Evolutionary conservation across 257 asterid genomes (phyloP).

Genomic region (Gynochthodes officinalis): DNA sequence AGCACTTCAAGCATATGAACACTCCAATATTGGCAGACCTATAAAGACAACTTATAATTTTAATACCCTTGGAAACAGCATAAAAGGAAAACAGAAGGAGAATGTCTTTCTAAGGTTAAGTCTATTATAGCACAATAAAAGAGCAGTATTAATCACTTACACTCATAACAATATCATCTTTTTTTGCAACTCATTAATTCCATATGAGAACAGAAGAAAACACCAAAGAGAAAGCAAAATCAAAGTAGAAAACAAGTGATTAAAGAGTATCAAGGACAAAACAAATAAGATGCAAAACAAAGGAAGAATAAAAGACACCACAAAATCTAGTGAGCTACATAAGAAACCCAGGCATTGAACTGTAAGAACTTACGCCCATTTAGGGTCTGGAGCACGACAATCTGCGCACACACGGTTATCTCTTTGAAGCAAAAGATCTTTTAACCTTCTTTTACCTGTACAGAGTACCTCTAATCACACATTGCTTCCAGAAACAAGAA

Average conservation of each 20-base stretch:
- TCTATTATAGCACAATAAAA: background rate
- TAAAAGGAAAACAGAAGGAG: conserved; percentile 9
- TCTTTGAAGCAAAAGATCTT: conserved; percentile 67
- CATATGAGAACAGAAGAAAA: background rate
- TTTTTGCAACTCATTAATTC: background rate
- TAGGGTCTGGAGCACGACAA: conserved; percentile 94
- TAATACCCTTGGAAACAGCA: background rate
- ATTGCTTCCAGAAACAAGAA: background rate
- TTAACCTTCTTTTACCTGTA: conserved; percentile 77
- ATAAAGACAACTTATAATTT: conserved; percentile 10
- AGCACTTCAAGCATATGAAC: conserved; percentile 94
- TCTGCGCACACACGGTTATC: conserved; percentile 94
- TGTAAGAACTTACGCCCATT: conserved; percentile 94
- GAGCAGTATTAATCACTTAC: background rate
- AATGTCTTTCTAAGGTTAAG: background rate
- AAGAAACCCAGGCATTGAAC: conserved; percentile 7
- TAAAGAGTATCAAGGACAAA: background rate
- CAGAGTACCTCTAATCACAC: background rate
- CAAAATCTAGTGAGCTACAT: background rate
- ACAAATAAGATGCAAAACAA: background rate
- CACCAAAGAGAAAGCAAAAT: background rate
- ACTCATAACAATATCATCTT: background rate
- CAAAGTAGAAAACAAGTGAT: background rate
- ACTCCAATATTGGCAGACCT: conserved; percentile 98
- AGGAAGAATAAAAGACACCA: background rate